A percentile compares a stretch with the other conserved stretches of the same genome.
These are phyloP conservation scores for Artomyces pyxidatus DNA, from an alignment of 768 basidiomycete genomes.

Conservation along the genomic window DNA sequence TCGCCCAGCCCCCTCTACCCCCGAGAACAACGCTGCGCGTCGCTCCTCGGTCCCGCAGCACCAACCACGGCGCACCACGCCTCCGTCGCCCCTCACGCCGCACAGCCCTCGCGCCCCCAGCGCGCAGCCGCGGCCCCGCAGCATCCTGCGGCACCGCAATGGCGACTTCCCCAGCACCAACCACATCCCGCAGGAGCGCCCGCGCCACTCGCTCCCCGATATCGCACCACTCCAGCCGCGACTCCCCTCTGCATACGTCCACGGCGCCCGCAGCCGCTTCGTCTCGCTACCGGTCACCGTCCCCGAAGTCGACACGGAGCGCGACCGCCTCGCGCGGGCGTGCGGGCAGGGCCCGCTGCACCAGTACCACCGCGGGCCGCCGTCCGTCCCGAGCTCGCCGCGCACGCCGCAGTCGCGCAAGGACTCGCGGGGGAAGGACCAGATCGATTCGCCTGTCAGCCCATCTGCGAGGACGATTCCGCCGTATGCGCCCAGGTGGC, in stretches of 20 bases:
- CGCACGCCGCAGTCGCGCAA: not conserved
- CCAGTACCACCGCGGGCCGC: not conserved
- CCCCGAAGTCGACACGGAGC: not conserved
- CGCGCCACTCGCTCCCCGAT: not conserved
- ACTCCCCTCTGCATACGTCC: not conserved
- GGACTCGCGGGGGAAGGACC: not conserved
- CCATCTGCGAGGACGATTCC: not conserved
- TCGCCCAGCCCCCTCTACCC: too few relatives aligned
- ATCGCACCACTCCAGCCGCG: not conserved
- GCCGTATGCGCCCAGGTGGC: constrained; percentile 10
- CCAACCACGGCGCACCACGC: too few relatives aligned
- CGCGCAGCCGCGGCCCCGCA: not conserved
- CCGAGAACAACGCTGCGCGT: too few relatives aligned
- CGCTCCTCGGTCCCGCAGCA: too few relatives aligned
- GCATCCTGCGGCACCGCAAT: not conserved
- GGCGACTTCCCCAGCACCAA: not conserved
- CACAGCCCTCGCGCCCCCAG: too few relatives aligned
- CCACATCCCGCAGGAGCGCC: not conserved
- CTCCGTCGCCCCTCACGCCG: too few relatives aligned
- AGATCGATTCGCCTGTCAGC: not conserved
- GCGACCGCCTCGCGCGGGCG: not conserved
- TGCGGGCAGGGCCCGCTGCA: too few relatives aligned
- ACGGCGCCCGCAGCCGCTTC: not conserved
- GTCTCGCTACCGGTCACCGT: not conserved
- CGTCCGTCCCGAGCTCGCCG: not conserved